These are phyloP conservation scores for Bolboschoenus planiculmis DNA, from an alignment of 176 grass and related monocot species.

Conservation along the genomic window DNA sequence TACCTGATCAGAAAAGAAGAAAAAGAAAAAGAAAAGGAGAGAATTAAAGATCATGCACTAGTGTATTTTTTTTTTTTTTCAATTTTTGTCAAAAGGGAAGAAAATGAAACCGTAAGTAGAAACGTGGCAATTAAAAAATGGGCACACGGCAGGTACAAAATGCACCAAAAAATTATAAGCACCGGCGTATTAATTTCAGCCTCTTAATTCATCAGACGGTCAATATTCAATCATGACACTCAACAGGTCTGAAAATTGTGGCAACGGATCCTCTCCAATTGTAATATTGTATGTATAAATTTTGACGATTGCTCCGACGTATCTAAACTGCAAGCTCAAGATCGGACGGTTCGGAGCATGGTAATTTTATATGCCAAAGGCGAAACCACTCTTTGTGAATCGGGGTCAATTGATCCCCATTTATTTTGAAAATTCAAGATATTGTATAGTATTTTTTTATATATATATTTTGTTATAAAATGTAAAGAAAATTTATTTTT, in stretches of 20 bases:
- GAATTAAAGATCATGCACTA: not conserved
- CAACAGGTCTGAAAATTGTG: not conserved
- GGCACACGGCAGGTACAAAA: not conserved
- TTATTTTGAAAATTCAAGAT: too few species aligned
- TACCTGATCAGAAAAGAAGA: not conserved
- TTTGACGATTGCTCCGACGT: too few species aligned
- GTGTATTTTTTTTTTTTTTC: constrained; percentile 9
- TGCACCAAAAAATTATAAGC: not conserved
- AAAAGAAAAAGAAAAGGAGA: not conserved
- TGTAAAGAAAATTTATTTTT: too few species aligned
- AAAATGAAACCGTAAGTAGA: not conserved
- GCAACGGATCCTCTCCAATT: not conserved
- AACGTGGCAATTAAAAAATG: not conserved
- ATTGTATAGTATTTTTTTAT: too few species aligned
- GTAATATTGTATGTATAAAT: too few species aligned
- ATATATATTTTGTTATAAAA: too few species aligned
- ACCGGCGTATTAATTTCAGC: not conserved
- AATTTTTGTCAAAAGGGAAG: not conserved
- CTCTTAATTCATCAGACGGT: constrained; percentile 1
- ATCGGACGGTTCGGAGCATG: too few species aligned
- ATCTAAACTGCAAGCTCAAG: too few species aligned
- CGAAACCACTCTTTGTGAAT: too few species aligned
- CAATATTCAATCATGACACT: constrained; percentile 15
- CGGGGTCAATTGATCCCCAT: too few species aligned
- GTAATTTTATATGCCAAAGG: too few species aligned